These are phyloP conservation scores for Tetrahymena borealis DNA, from an alignment of 73 alveolate species.

Conservation along the genomic window DNA sequence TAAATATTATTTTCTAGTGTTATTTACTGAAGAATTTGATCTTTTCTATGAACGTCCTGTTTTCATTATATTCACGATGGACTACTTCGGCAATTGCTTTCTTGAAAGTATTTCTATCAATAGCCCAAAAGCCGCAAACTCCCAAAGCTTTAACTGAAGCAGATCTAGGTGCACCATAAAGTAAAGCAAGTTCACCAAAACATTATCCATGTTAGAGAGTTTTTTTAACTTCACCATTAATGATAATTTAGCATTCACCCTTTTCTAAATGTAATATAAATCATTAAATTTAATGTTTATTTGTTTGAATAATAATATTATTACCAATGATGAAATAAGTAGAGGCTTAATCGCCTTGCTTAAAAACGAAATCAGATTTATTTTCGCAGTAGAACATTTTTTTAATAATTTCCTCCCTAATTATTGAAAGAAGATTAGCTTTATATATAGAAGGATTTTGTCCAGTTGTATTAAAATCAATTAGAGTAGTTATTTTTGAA, in stretches of 20 bases:
- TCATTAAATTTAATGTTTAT: background rate
- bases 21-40: slow-evolving; percentile 26
- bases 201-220: slow-evolving; percentile 37
- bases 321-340: slow-evolving; percentile 15
- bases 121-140: slow-evolving; percentile 42
- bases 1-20: no score
- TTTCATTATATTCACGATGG: slow-evolving; percentile 38
- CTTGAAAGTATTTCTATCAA: slow-evolving; percentile 49
- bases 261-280: no score
- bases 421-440: background rate
- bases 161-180: slow-evolving; percentile 60
- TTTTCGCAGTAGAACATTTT: slow-evolving; percentile 37
- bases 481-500: background rate
- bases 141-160: slow-evolving; percentile 36
- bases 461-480: slow-evolving; percentile 4
- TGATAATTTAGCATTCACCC: slow-evolving; percentile 19
- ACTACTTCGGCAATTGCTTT: slow-evolving; percentile 45
- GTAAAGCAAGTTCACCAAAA: slow-evolving; percentile 66
- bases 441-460: slow-evolving; percentile 4
- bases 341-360: slow-evolving; percentile 27
- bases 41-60: slow-evolving; percentile 41
- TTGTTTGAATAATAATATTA: background rate
- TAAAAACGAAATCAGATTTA: slow-evolving; percentile 7
- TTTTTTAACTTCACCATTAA: slow-evolving; percentile 20
- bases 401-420: slow-evolving; percentile 33